Evolutionary conservation across 371 early-diverging fungal species (phyloP).

Genomic region (Mortierella sp.): DNA sequence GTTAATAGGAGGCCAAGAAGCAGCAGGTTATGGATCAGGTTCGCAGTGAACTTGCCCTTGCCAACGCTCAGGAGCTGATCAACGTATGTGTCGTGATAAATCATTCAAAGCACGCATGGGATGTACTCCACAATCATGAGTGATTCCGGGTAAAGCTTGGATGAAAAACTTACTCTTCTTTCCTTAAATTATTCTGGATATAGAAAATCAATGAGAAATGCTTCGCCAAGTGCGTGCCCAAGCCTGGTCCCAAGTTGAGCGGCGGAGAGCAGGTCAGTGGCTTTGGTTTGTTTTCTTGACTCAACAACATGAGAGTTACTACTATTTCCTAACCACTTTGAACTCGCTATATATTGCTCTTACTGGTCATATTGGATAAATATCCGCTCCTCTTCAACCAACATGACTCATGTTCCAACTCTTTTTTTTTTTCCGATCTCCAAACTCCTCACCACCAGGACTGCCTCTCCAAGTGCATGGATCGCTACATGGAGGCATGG

Average conservation of each 20-base stretch:
- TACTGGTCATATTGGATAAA: no score
- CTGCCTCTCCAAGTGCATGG: conserved; percentile 87
- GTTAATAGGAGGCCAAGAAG: conserved; percentile 70
- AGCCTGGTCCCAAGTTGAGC: conserved; percentile 79
- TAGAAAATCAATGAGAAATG: conserved; percentile 90
- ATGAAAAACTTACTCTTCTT: background rate
- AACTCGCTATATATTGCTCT: background rate
- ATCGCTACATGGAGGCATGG: conserved; percentile 92
- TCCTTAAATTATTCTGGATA: background rate
- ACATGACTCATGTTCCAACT: no score
- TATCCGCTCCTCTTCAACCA: no score
- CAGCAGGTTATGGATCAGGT: conserved; percentile 91
- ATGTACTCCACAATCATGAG: background rate
- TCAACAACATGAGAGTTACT: background rate
- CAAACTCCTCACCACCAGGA: conserved; percentile 53
- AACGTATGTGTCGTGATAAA: conserved; percentile 65
- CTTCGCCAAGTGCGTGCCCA: conserved; percentile 83
- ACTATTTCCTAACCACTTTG: background rate
- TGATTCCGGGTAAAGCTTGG: background rate
- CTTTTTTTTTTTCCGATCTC: no score
- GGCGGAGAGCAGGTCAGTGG: conserved; percentile 73
- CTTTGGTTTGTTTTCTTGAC: background rate
- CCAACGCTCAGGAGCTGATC: conserved; percentile 90
- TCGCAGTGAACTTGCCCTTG: conserved; percentile 84
- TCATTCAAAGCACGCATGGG: background rate